phyloP scores from a whole-genome alignment of 352 stramenopile species.

The Phytopythium oedochilum region DNA sequence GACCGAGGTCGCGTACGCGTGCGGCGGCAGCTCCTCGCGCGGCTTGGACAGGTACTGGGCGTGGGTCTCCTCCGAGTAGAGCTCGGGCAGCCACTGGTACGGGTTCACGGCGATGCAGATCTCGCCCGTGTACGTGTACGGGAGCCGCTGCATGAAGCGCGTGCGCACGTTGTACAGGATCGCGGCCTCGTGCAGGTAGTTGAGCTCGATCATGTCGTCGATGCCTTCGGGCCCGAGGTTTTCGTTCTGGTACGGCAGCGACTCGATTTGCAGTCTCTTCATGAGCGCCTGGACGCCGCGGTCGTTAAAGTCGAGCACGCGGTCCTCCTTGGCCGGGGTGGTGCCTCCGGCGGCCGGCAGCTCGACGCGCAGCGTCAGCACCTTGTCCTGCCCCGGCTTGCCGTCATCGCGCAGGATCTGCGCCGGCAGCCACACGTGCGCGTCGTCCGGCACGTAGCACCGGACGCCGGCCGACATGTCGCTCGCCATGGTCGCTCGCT shows the following conservation, averaged over 20 bases:
- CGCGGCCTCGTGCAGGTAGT: slow-evolving; percentile 88
- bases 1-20: slow-evolving; percentile 78
- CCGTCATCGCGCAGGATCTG: slow-evolving; percentile 71
- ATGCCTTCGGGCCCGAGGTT: slow-evolving; percentile 57
- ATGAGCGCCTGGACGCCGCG: slow-evolving; percentile 73
- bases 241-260: slow-evolving; percentile 85
- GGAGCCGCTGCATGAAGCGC: slow-evolving; percentile 77
- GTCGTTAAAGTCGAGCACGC: slow-evolving; percentile 61
- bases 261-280: slow-evolving; percentile 66
- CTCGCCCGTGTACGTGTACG: slow-evolving; percentile 97
- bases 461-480: slow-evolving; percentile 34
- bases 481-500: neutral
- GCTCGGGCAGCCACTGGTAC: slow-evolving; percentile 90
- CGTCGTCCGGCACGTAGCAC: slow-evolving; percentile 86
- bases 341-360: slow-evolving; percentile 20
- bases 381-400: slow-evolving; percentile 46
- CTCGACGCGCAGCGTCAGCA: slow-evolving; percentile 64
- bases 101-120: slow-evolving; percentile 97
- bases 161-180: slow-evolving; percentile 89
- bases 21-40: slow-evolving; percentile 72
- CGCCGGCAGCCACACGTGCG: slow-evolving; percentile 77
- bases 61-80: slow-evolving; percentile 83
- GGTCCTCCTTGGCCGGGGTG: slow-evolving; percentile 41
- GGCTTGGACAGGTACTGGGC: slow-evolving; percentile 68
- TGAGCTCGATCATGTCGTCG: slow-evolving; percentile 85